Percentiles rank a stretch among this genome's conserved stretches.
These are phyloP conservation scores for Rhodotorula sphaerocarpa DNA, from an alignment of 768 basidiomycete species.

Conservation along the genomic window DNA sequence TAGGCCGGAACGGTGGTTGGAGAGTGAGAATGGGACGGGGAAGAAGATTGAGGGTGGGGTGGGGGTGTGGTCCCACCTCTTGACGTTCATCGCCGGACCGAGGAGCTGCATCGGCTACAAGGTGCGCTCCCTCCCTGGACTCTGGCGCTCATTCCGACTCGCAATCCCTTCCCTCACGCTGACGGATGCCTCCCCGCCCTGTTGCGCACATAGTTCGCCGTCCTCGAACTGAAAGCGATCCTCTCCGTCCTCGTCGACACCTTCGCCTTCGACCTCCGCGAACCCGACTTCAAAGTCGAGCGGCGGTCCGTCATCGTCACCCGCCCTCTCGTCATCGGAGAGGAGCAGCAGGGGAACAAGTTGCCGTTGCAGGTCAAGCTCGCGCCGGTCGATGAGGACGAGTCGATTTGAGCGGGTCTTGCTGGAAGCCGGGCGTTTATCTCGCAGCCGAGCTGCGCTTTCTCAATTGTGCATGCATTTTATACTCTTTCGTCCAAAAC, in stretches of 20 bases:
- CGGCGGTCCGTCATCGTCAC: conserved; percentile 27
- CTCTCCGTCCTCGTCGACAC: conserved; percentile 29
- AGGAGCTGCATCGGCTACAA: conserved; percentile 27
- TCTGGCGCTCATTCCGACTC: background rate
- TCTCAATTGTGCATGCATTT: no score
- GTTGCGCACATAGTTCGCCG: background rate
- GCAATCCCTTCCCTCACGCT: background rate
- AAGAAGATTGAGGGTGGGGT: conserved; percentile 43
- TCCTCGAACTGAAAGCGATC: conserved; percentile 9
- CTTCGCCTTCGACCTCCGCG: conserved; percentile 20
- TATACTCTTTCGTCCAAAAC: no score
- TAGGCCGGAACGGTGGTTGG: conserved; percentile 55
- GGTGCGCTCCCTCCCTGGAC: background rate
- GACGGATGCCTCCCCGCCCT: no score
- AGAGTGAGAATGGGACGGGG: conserved; percentile 41
- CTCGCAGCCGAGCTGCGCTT: no score
- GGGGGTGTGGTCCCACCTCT: conserved; percentile 51
- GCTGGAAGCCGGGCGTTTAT: no score
- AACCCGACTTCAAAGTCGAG: conserved; percentile 11
- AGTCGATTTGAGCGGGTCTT: no score
- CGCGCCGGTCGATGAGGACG: conserved; percentile 13
- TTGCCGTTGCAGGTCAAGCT: conserved; percentile 27
- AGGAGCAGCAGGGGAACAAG: conserved; percentile 14
- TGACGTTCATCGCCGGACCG: conserved; percentile 29
- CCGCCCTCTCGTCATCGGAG: conserved; percentile 22